These are phyloP conservation scores for Heteromeles arbutifolia DNA, from an alignment of 306 rosid species.

Conservation along the genomic window DNA sequence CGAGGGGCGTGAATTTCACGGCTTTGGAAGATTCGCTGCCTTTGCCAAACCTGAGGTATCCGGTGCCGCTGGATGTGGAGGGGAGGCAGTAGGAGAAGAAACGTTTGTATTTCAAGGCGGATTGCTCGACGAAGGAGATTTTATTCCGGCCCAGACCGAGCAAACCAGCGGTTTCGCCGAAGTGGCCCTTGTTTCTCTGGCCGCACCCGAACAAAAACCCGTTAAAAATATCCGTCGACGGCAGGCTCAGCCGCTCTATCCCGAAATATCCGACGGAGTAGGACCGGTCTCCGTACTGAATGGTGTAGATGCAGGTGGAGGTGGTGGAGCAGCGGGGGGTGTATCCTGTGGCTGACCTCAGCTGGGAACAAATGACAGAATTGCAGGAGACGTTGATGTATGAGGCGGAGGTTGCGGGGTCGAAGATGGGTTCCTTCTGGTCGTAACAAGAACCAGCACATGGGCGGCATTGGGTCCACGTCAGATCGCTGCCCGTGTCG, in stretches of 20 bases:
- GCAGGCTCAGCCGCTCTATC: slow-evolving; percentile 36
- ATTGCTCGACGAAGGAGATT: slow-evolving; percentile 55
- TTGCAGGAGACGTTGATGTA: slow-evolving; percentile 49
- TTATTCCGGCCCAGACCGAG: slow-evolving; percentile 65
- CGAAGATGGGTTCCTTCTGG: slow-evolving; percentile 41
- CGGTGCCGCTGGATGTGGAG: slow-evolving; percentile 32
- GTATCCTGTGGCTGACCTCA: slow-evolving; percentile 44
- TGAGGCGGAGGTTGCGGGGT: slow-evolving; percentile 37
- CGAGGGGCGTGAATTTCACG: slow-evolving; percentile 47
- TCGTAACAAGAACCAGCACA: slow-evolving; percentile 43
- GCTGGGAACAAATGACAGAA: slow-evolving; percentile 33
- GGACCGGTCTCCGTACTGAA: slow-evolving; percentile 51
- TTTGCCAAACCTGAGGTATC: slow-evolving; percentile 42
- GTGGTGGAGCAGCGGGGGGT: slow-evolving; percentile 25
- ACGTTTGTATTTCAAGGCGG: slow-evolving; percentile 32
- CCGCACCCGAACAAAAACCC: slow-evolving; percentile 64
- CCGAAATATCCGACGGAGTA: slow-evolving; percentile 48
- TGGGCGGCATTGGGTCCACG: slow-evolving; percentile 81
- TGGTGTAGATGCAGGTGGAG: slow-evolving; percentile 43
- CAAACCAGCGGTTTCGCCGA: slow-evolving; percentile 47
- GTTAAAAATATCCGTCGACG: slow-evolving; percentile 14
- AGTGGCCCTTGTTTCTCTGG: slow-evolving; percentile 59
- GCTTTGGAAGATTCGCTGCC: neutral
- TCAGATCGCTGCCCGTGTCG: slow-evolving; percentile 67
- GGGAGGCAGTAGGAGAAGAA: slow-evolving; percentile 73